phyloP scores from a whole-genome alignment of 352 stramenopile species.

The Phytophthora rubi region DNA sequence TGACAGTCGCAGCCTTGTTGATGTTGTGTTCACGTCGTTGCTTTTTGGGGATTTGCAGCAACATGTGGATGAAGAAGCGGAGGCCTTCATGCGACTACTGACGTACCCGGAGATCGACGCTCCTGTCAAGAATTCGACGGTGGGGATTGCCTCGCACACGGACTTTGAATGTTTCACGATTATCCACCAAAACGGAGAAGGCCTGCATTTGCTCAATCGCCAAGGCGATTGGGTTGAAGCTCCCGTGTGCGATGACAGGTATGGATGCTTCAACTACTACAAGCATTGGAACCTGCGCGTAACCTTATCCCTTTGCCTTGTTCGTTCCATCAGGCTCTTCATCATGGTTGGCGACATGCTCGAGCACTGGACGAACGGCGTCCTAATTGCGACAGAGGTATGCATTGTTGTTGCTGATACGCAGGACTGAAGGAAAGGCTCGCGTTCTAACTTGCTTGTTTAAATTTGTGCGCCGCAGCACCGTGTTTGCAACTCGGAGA shows the following conservation, averaged over 20 bases:
- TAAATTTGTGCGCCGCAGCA: constrained; percentile 48
- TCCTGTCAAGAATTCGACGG: constrained; percentile 58
- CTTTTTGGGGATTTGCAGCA: constrained; percentile 44
- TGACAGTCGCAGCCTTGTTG: constrained; percentile 5
- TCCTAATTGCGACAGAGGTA: constrained; percentile 76
- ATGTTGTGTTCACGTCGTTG: constrained; percentile 14
- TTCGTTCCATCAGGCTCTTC: constrained; percentile 47
- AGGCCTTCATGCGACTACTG: constrained; percentile 82
- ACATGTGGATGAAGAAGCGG: constrained; percentile 71
- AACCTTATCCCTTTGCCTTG: not conserved
- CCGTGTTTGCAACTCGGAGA: constrained; percentile 75
- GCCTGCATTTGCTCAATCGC: constrained; percentile 69
- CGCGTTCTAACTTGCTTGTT: not conserved
- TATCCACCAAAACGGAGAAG: constrained; percentile 83
- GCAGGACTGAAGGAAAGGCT: too few species aligned
- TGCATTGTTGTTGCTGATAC: not conserved
- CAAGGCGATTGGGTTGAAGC: constrained; percentile 73
- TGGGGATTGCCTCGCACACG: constrained; percentile 85
- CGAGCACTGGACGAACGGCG: constrained; percentile 84
- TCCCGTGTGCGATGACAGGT: constrained; percentile 72
- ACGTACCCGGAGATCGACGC: constrained; percentile 69
- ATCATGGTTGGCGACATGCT: constrained; percentile 85
- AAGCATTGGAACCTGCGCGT: not conserved
- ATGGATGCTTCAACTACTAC: not conserved
- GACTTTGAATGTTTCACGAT: constrained; percentile 89